Conservation (phyloP, 2,329 filamentous ascomycete genomes). For the Epichloe coenophiala region DNA sequence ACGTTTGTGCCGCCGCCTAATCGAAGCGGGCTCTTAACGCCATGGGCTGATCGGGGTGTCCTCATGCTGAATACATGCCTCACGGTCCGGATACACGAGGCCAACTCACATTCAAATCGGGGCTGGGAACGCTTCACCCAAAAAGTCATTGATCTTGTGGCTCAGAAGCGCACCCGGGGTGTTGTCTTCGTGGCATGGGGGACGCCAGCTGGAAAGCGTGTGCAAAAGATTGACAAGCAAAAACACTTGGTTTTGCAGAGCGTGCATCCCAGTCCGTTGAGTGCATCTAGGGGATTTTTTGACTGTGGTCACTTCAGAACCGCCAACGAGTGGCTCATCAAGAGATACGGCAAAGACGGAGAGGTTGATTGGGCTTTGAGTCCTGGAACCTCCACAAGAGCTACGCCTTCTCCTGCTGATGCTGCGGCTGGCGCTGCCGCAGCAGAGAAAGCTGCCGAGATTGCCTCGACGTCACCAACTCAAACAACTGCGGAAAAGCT, state of each 20-base stretch:
- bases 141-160: conserved; percentile 77
- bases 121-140: conserved; percentile 95
- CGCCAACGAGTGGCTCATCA: conserved; percentile 72
- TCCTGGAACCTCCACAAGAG: conserved; percentile 22
- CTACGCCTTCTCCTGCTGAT: conserved; percentile 2
- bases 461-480: conserved; percentile 11
- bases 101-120: conserved; percentile 71
- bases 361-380: conserved; percentile 72
- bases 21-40: conserved; percentile 69
- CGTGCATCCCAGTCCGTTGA: conserved; percentile 88
- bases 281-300: conserved; percentile 70
- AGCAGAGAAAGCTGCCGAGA: conserved; percentile 10
- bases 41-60: conserved; percentile 89
- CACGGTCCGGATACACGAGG: conserved; percentile 79
- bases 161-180: conserved; percentile 59
- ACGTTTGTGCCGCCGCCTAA: conserved; percentile 62
- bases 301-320: conserved; percentile 70
- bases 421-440: conserved; percentile 8
- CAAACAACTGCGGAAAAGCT: conserved; percentile 2
- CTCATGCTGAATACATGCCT: conserved; percentile 89
- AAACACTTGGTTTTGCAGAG: conserved; percentile 74
- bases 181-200: conserved; percentile 97
- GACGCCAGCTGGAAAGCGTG: conserved; percentile 65
- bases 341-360: conserved; percentile 64
- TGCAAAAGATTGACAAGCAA: conserved; percentile 52